Conservation (phyloP, 169 alveolate genomes). For the Plasmodium falciparum region DNA sequence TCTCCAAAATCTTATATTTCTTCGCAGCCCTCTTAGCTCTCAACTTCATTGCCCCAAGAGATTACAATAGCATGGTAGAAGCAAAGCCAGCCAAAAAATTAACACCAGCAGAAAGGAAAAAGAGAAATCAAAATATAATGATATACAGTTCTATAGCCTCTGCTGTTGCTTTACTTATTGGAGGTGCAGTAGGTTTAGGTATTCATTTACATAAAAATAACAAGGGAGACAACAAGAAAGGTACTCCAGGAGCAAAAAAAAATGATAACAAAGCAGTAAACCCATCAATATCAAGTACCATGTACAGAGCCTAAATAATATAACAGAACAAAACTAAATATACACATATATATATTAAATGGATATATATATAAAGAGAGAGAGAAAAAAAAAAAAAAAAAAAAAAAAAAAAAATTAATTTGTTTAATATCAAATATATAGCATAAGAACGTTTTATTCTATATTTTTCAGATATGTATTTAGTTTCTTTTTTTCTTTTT, state of each 20-base stretch:
- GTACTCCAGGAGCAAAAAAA: neutral
- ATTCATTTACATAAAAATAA: constrained; percentile 9
- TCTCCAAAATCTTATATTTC: constrained; percentile 28
- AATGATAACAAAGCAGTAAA: neutral
- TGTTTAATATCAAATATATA: too few relatives aligned
- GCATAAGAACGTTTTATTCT: too few relatives aligned
- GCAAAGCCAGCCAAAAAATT: constrained; percentile 21
- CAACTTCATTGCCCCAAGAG: constrained; percentile 49
- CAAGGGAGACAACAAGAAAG: neutral
- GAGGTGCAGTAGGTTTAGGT: constrained; percentile 50
- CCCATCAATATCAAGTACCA: neutral
- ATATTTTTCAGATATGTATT: too few relatives aligned
- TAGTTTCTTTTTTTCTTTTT: too few relatives aligned
- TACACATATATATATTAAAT: neutral
- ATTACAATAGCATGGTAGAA: constrained; percentile 27
- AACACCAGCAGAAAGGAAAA: constrained; percentile 31
- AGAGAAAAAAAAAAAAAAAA: neutral
- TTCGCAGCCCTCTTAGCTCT: constrained; percentile 42
- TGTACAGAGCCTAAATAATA: neutral
- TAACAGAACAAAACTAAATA: neutral
- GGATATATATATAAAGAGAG: neutral
- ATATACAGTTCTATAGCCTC: constrained; percentile 42
- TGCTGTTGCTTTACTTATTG: constrained; percentile 38
- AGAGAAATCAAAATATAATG: constrained; percentile 53
- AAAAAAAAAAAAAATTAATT: too few relatives aligned